Conservation (phyloP, 495 filamentous ascomycete species). For the Aspergillus hancockii region DNA sequence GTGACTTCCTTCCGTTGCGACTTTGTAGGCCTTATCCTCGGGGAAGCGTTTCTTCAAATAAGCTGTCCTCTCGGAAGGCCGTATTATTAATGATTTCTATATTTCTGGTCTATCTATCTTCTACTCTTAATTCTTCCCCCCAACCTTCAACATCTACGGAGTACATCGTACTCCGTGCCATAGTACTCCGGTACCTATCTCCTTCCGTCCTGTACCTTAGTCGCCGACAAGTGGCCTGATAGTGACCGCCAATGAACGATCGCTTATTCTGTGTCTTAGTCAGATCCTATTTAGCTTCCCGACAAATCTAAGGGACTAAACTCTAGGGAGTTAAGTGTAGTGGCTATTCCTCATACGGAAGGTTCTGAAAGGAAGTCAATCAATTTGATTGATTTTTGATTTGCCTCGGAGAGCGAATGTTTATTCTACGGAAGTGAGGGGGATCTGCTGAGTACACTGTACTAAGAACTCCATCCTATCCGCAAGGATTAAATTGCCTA, state of each 20-base stretch:
- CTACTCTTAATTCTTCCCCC: not conserved
- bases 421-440: not conserved
- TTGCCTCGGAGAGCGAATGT: too few relatives aligned
- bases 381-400: too few relatives aligned
- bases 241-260: not conserved
- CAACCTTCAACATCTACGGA: not conserved
- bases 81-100: not conserved
- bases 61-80: not conserved
- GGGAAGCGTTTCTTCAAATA: not conserved
- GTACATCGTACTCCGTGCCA: not conserved
- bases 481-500: slow-evolving; percentile 1
- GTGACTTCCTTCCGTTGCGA: not conserved
- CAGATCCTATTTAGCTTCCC: not conserved
- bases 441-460: not conserved
- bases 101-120: not conserved
- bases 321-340: not conserved
- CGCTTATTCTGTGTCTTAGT: slow-evolving; percentile 9
- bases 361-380: not conserved
- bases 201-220: not conserved
- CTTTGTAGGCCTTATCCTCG: not conserved
- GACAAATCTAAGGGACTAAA: not conserved
- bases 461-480: not conserved
- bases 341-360: not conserved
- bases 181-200: not conserved
- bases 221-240: slow-evolving; percentile 7